These are phyloP conservation scores for Bipolaris cookei DNA, from an alignment of 2,329 filamentous ascomycete genomes.

Conservation along the genomic window DNA sequence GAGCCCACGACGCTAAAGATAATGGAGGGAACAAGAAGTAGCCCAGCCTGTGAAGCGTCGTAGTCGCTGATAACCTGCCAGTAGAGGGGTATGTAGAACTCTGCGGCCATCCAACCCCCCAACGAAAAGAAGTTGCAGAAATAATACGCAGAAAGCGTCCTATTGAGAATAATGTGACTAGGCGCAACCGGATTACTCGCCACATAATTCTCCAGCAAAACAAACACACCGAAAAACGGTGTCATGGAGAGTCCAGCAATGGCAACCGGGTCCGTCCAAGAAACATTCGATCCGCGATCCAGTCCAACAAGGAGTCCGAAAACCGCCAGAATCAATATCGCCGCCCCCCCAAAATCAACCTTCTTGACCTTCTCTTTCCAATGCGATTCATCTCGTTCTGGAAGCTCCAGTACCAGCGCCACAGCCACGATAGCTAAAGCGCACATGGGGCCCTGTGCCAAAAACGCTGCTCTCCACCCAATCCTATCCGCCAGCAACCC, in stretches of 20 bases:
- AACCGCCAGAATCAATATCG: conserved; percentile 69
- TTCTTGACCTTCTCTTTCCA: conserved; percentile 70
- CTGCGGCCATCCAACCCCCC: conserved; percentile 62
- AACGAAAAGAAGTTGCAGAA: conserved; percentile 75
- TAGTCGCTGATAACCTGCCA: conserved; percentile 74
- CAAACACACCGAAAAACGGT: conserved; percentile 68
- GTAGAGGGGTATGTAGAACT: conserved; percentile 80
- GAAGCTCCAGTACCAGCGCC: conserved; percentile 66
- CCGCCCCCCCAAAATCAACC: conserved; percentile 76
- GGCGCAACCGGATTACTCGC: conserved; percentile 77
- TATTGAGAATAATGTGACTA: conserved; percentile 73
- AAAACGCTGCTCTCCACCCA: conserved; percentile 79
- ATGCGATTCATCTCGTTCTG: conserved; percentile 62
- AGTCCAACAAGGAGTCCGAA: conserved; percentile 71
- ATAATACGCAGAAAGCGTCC: conserved; percentile 70
- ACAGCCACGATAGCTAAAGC: conserved; percentile 69
- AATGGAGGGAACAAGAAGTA: conserved; percentile 71
- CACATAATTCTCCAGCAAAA: conserved; percentile 70
- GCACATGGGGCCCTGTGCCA: conserved; percentile 73
- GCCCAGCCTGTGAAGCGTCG: conserved; percentile 67
- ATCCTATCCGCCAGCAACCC: conserved; percentile 74
- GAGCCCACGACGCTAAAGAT: conserved; percentile 67
- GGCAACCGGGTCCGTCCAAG: conserved; percentile 67
- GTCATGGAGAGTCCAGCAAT: conserved; percentile 64
- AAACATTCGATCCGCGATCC: conserved; percentile 74